phyloP scores from a whole-genome alignment of 208 protist genomes.

The Entamoeba invadens region DNA sequence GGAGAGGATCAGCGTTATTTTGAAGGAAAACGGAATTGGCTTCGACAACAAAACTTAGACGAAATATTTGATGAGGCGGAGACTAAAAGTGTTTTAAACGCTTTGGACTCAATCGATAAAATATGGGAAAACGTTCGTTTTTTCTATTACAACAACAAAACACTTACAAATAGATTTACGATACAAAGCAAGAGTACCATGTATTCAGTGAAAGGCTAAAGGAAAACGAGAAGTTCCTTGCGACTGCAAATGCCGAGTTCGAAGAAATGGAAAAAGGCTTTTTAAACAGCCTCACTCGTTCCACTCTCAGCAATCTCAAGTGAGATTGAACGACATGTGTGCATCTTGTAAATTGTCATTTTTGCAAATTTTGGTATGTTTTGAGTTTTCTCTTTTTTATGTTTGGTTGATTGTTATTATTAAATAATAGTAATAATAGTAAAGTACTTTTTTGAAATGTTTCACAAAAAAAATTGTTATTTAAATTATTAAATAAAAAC shows the following conservation, averaged over 20 bases:
- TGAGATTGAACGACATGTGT: too few species aligned
- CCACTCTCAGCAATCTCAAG: not conserved
- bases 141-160: not conserved
- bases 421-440: too few species aligned
- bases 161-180: not conserved
- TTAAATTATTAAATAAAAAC: too few species aligned
- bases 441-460: too few species aligned
- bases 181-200: not conserved
- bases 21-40: not conserved
- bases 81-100: not conserved
- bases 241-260: not conserved
- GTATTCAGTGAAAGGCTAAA: not conserved
- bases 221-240: not conserved
- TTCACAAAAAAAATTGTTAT: too few species aligned
- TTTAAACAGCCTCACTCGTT: not conserved
- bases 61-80: not conserved
- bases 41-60: not conserved
- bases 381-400: too few species aligned
- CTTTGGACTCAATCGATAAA: not conserved
- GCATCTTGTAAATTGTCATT: too few species aligned
- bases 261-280: not conserved
- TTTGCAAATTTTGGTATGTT: too few species aligned
- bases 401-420: too few species aligned
- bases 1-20: not conserved
- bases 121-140: not conserved